phyloP scores from a whole-genome alignment of 2,329 filamentous ascomycete species.

The Trichoderma sp. region DNA sequence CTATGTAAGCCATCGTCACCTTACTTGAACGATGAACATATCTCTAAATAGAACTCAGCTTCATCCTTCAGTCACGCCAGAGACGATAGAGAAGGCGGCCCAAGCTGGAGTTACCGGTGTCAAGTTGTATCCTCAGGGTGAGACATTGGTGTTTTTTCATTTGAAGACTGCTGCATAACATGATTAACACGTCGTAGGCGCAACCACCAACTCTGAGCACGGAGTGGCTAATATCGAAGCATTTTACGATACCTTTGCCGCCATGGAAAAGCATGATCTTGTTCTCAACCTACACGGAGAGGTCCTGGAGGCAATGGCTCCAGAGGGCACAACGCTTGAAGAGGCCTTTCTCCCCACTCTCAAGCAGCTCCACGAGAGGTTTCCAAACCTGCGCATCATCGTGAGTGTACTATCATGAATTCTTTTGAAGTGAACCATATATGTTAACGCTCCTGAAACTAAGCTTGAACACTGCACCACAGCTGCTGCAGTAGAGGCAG shows the following conservation, averaged over 20 bases:
- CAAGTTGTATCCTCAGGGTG: slow-evolving; percentile 67
- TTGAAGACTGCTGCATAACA: not conserved
- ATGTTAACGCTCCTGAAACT: not conserved
- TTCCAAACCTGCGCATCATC: slow-evolving; percentile 72
- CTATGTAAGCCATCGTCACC: slow-evolving; percentile 49
- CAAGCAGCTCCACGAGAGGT: slow-evolving; percentile 70
- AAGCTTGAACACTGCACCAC: slow-evolving; percentile 85
- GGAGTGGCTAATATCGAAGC: slow-evolving; percentile 71
- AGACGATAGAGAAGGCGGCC: slow-evolving; percentile 73
- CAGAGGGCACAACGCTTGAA: slow-evolving; percentile 51
- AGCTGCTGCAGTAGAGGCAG: slow-evolving; percentile 76
- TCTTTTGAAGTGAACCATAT: not conserved
- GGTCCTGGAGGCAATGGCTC: slow-evolving; percentile 57
- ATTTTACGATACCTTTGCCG: slow-evolving; percentile 81
- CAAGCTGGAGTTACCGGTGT: slow-evolving; percentile 71
- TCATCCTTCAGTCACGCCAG: slow-evolving; percentile 66
- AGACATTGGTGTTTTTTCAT: not conserved
- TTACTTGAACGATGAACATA: not conserved
- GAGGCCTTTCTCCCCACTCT: slow-evolving; percentile 79
- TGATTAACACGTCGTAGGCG: slow-evolving; percentile 45
- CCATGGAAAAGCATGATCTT: slow-evolving; percentile 77
- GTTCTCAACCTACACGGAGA: slow-evolving; percentile 96
- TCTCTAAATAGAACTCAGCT: slow-evolving; percentile 39
- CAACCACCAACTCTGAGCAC: slow-evolving; percentile 68
- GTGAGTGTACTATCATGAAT: slow-evolving; percentile 30